phyloP scores from a whole-genome alignment of 1,284 basidiomycete genomes.

The Irpex rosettiformis region DNA sequence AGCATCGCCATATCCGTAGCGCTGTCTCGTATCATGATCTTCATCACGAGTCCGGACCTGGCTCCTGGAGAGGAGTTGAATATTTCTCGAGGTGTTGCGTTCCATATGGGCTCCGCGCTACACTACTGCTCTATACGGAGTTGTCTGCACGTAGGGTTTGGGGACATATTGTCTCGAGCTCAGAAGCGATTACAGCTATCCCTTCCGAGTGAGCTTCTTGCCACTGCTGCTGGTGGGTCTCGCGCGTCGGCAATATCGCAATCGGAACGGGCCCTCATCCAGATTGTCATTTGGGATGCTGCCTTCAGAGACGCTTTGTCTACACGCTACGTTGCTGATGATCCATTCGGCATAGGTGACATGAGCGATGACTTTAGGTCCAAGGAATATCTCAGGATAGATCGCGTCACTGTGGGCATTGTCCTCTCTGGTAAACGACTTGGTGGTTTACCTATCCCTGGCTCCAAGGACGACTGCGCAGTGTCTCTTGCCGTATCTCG shows the following conservation, averaged over 20 bases:
- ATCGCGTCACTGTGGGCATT: slow-evolving; percentile 35
- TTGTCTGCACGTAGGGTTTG: slow-evolving; percentile 43
- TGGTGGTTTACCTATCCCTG: slow-evolving; percentile 14
- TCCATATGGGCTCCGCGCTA: slow-evolving; percentile 54
- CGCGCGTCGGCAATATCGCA: slow-evolving; percentile 25
- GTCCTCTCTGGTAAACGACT: slow-evolving; percentile 33
- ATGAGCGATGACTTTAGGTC: slow-evolving; percentile 36
- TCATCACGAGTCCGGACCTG: slow-evolving; percentile 74
- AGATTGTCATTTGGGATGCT: slow-evolving; percentile 43
- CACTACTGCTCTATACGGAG: slow-evolving; percentile 59
- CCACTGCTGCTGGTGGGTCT: slow-evolving; percentile 43
- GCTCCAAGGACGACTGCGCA: slow-evolving; percentile 21
- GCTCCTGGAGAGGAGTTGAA: slow-evolving; percentile 66
- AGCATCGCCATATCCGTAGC: slow-evolving; percentile 60
- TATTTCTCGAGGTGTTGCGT: slow-evolving; percentile 70
- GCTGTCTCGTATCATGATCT: slow-evolving; percentile 60
- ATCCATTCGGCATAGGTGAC: slow-evolving; percentile 51
- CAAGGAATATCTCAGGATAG: slow-evolving; percentile 49
- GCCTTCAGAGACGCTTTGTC: slow-evolving; percentile 56
- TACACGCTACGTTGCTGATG: slow-evolving; percentile 60
- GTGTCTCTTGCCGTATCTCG: slow-evolving; percentile 19
- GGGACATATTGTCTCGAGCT: slow-evolving; percentile 36
- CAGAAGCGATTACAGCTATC: slow-evolving; percentile 45
- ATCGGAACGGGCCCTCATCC: slow-evolving; percentile 35
- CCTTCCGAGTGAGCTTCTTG: slow-evolving; percentile 60